These are phyloP conservation scores for Dactylorhiza incarnata DNA, from an alignment of 106 monocot species.

Conservation along the genomic window DNA sequence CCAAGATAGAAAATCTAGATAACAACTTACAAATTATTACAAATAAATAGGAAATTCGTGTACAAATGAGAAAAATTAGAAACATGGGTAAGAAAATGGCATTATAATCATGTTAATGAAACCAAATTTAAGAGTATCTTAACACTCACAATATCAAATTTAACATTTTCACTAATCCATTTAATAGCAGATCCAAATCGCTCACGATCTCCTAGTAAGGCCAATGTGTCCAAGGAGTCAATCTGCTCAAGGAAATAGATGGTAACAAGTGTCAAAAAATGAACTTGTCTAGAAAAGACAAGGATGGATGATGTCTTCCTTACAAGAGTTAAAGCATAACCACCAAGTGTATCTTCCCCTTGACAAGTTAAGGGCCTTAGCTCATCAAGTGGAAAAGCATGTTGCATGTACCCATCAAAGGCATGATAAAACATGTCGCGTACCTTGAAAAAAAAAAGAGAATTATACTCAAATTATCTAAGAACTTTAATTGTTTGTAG, in stretches of 20 bases:
- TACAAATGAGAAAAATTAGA: neutral
- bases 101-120: neutral
- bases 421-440: constrained; percentile 96
- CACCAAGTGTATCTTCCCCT: constrained; percentile 92
- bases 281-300: neutral
- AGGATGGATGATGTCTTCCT: constrained; percentile 7
- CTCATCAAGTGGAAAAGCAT: constrained; percentile 99
- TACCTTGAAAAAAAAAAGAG: constrained; percentile 37
- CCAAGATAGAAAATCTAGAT: neutral
- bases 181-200: constrained; percentile 71
- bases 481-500: neutral
- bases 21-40: neutral
- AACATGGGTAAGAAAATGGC: neutral
- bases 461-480: constrained; percentile 2
- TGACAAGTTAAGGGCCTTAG: constrained; percentile 79
- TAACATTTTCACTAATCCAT: constrained; percentile 80
- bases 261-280: constrained; percentile 7
- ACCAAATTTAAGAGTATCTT: neutral
- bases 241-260: constrained; percentile 46
- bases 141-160: constrained; percentile 81
- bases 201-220: constrained; percentile 80
- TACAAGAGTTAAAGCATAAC: constrained; percentile 98
- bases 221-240: constrained; percentile 95
- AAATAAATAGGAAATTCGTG: neutral
- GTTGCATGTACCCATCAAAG: constrained; percentile 87